Evolutionary conservation across 805 yeast genomes (phyloP).

Genomic region (Maudiozyma serrabonitensis): DNA sequence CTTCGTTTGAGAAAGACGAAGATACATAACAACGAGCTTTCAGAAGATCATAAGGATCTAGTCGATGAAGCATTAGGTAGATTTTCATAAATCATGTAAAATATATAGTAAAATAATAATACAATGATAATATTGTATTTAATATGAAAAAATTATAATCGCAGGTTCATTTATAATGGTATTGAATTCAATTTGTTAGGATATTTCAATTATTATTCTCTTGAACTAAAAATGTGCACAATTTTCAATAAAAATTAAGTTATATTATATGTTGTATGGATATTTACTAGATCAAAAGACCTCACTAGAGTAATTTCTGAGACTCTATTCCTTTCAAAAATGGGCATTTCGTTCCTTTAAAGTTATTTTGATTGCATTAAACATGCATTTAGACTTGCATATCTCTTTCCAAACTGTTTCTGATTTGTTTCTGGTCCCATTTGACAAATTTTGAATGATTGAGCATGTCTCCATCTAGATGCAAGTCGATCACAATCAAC

Average conservation of each 20-base stretch:
- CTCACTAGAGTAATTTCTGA: too few species aligned
- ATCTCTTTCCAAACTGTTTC: slow-evolving; percentile 1
- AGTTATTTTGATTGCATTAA: not conserved
- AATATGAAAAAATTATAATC: too few species aligned
- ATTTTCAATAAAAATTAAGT: too few species aligned
- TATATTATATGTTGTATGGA: too few species aligned
- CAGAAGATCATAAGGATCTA: slow-evolving; percentile 39
- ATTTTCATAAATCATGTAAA: slow-evolving; percentile 16
- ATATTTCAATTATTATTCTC: too few species aligned
- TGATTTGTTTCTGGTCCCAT: not conserved
- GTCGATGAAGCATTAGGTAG: slow-evolving; percentile 35
- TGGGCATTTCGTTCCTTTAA: not conserved
- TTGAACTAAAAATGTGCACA: too few species aligned
- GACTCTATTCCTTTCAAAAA: too few species aligned
- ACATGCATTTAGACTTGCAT: not conserved
- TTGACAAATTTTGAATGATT: not conserved
- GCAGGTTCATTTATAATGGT: not conserved
- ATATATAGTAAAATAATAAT: not conserved
- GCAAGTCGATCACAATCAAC: not conserved
- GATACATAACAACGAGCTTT: slow-evolving; percentile 40
- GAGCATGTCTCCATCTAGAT: not conserved
- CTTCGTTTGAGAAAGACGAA: slow-evolving; percentile 45
- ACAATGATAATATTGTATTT: not conserved
- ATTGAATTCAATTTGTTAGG: too few species aligned
- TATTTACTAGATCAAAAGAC: too few species aligned